Evolutionary conservation across 345 rosid genomes (phyloP), one percentile per base, ranked within the genome.

Genomic region (Citrus maxima): DNA sequence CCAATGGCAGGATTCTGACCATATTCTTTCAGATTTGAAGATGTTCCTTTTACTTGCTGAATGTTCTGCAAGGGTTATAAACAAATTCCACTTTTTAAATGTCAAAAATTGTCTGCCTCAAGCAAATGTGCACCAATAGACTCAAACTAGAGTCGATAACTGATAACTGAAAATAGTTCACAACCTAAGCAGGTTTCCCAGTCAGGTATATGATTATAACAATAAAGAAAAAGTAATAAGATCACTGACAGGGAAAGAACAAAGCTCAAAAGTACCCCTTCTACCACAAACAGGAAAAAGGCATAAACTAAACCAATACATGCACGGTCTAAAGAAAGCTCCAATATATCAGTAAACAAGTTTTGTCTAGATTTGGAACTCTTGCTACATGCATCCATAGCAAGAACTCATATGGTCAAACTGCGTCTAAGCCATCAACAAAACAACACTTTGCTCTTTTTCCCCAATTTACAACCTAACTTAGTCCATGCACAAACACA

Each of bases 31-130:
- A 79, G 73, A 87, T 60, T 83, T 37, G 92, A 82, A 76, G 85
- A 81, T n/a, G 78, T 75, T 76, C 87, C 91, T 77, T 87, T 89
- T 10, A 83, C 79, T 76, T 78, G 84, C 82, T 84, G 90, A 72
- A 85, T 77, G 78, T 82, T 81, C 89, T 86, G 87, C 81, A 80
- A 75, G 63, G 35, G 24, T 73, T 6, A 72, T 8, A 69, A 83
- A 74, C 2, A 67, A 70, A 34, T 64, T 62, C 35, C 77, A 72
- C 55, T 77, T 37, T 65, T 77, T 56, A 80, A 61, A 38, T 51
- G 75, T 72, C 72, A 80, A 49, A 70, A 78, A 12, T 70, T 78
- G 38, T 67, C 71, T 16, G 59, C 67, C 80, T 25, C 59, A 37
- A 70, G 25, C 46, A 21, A 60, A 66, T 7, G 69, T 21, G n/a